phyloP scores from a whole-genome alignment of 805 yeast species.

The Debaryomyces maramus region DNA sequence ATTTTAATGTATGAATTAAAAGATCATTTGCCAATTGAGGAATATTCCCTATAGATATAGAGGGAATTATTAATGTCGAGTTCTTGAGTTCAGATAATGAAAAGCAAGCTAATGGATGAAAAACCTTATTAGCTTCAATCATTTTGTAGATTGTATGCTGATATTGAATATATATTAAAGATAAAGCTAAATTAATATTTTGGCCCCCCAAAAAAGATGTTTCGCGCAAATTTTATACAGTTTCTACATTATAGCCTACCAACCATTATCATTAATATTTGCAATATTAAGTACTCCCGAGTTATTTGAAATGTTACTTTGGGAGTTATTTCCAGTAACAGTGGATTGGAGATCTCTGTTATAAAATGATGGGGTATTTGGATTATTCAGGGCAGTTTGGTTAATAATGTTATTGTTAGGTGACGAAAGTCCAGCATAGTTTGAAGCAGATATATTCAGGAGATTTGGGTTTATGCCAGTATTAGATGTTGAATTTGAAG shows the following conservation, averaged over 20 bases:
- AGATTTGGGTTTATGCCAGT: background rate
- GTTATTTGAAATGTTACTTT: background rate
- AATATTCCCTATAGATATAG: slow-evolving; percentile 84
- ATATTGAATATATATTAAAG: too few species aligned
- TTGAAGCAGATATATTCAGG: background rate
- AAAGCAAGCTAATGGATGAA: background rate
- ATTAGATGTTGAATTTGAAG: background rate
- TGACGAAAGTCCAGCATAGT: slow-evolving; percentile 9
- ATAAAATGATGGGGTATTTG: slow-evolving; percentile 1
- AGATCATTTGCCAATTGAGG: slow-evolving; percentile 83
- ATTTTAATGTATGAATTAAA: slow-evolving; percentile 60
- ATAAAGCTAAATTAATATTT: too few species aligned
- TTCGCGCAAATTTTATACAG: too few species aligned
- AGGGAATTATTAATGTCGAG: slow-evolving; percentile 64
- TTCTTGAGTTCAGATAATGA: slow-evolving; percentile 4
- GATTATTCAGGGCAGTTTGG: slow-evolving; percentile 3
- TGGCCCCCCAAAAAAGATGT: too few species aligned
- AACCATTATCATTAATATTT: slow-evolving; percentile 13
- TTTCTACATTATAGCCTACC: slow-evolving; percentile 11
- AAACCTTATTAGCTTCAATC: background rate
- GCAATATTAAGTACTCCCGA: slow-evolving; percentile 10
- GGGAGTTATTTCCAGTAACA: background rate
- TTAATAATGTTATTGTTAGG: slow-evolving; percentile 13
- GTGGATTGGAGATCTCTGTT: slow-evolving; percentile 4
- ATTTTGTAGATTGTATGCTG: background rate